Evolutionary conservation across 345 rosid species (phyloP), one percentile per base, ranked within the genome.

Genomic region (Trapa incisa): DNA sequence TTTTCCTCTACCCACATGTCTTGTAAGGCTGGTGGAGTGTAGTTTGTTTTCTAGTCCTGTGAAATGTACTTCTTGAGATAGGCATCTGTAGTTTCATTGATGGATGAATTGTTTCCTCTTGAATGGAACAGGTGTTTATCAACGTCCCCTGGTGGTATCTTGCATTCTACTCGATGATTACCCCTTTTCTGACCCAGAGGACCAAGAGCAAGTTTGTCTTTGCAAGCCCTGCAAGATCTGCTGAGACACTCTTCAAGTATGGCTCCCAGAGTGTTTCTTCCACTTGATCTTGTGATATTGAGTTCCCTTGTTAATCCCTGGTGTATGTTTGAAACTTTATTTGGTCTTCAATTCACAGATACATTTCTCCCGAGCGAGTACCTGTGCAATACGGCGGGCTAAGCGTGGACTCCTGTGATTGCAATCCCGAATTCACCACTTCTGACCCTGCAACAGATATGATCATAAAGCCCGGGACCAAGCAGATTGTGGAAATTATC

Each of bases 131-230:
- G 98, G 80, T 93, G 72, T 88, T 89, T 71, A 84, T 93, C 78
- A 93, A 93, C 75, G 98, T 93, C 22, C 98, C 97, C 11, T 93
- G 98, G 98, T 93, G 98, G 98, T 88, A 93, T 76, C 77, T 90
- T 67, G 96, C 96, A 3, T 90, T 86, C 74, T 79, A 90, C 75
- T 81, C 75, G 33, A 82, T 89, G 85, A 81, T 93, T 42, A 87
- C 84, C 72, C 91, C 97, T 6, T 89, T 93, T 74, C 73, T 91
- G 73, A 89, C 98, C 0, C 96, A 89, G 47, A 90, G 97, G 82
- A 90, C 98, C 36, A 90, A 88, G 74, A 90, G 92, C 86, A 93
- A 93, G 82, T 88, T 90, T 78, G 94, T 93, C 29, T 86, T 85
- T 74, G 89, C 90, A 9, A 79, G 98, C 69, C 94, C 94, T 66